Evolutionary conservation across 176 grass and related monocot species (phyloP), one percentile per base, ranked within the genome.

Genomic region (Aegilops umbellulata): DNA sequence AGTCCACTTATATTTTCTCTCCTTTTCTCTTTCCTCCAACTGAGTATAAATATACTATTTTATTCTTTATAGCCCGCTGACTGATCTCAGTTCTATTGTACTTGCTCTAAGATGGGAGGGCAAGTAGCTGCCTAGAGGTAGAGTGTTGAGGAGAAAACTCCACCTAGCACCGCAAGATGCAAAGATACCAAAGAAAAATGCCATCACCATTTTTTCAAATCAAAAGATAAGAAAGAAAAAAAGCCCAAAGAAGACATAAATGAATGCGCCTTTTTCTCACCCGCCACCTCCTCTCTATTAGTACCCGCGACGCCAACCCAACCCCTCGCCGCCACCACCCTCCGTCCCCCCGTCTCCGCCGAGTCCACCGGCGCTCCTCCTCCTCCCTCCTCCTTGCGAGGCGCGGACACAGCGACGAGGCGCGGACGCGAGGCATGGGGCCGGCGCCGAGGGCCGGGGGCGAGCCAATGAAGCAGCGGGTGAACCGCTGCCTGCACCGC

Each of bases 401-500:
- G 60, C 51, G 31, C 71, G 1, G 23, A 20, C n/a, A n/a, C n/a
- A n/a, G n/a, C n/a, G n/a, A n/a, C n/a, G n/a, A n/a, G n/a, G n/a
- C n/a, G n/a, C n/a, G n/a, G n/a, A n/a, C n/a, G 32, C 25, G 58
- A 31, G 46, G 15, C 63, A 92, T 89, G 84, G 81, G 81, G 42
- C 75, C 87, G 4, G 65, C 81, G 55, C 69, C 78, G 65, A 76
- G 81, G 81, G 82, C 51, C 7, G 53, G 53, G 81, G 86, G 72
- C 41, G 80, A 93, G 85, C 78, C 76, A 15, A 86, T 95, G 87
- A 88, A 93, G 73, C 94, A 99, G 93, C 90, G 92, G 19, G 97
- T 96, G 65, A 99, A 96, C 97, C 91, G 88, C 27, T 96, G 86
- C 88, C 87, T 99, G 86, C 89, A 77, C 30, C 91, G 91, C 16